Conservation (phyloP, 352 stramenopile genomes). For the Detonula confervacea region DNA sequence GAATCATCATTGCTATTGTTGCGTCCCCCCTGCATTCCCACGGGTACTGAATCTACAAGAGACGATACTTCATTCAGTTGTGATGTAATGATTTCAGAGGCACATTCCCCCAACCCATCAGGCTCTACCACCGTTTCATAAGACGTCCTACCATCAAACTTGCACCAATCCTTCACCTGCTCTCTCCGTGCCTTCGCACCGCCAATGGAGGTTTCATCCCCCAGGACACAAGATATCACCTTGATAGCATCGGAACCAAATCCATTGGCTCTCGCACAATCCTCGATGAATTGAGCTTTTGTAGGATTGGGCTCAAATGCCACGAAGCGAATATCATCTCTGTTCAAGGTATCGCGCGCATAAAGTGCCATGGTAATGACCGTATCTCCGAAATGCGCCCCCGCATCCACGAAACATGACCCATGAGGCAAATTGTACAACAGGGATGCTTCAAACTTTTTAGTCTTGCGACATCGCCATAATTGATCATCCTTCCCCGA, state of each 20-base stretch:
- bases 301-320: constrained; percentile 36
- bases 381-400: constrained; percentile 46
- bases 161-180: constrained; percentile 12
- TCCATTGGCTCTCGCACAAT: constrained; percentile 22
- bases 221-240: constrained; percentile 36
- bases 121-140: constrained; percentile 26
- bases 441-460: constrained; percentile 37
- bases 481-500: constrained; percentile 45
- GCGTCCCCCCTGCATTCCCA: background rate
- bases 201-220: constrained; percentile 27
- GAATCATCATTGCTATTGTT: constrained; percentile 13
- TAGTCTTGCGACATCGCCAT: constrained; percentile 43
- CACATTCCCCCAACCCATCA: no score
- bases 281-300: constrained; percentile 30
- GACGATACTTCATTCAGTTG: background rate
- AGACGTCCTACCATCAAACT: constrained; percentile 42
- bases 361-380: constrained; percentile 42
- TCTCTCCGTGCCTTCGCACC: constrained; percentile 15
- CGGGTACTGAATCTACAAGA: constrained; percentile 2
- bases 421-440: constrained; percentile 28
- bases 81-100: no score
- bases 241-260: constrained; percentile 20
- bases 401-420: constrained; percentile 36
- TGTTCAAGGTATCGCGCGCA: constrained; percentile 29
- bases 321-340: constrained; percentile 41